Evolutionary conservation across 2,329 filamentous ascomycete species (phyloP).

Genomic region (Celoporthe dispersa): DNA sequence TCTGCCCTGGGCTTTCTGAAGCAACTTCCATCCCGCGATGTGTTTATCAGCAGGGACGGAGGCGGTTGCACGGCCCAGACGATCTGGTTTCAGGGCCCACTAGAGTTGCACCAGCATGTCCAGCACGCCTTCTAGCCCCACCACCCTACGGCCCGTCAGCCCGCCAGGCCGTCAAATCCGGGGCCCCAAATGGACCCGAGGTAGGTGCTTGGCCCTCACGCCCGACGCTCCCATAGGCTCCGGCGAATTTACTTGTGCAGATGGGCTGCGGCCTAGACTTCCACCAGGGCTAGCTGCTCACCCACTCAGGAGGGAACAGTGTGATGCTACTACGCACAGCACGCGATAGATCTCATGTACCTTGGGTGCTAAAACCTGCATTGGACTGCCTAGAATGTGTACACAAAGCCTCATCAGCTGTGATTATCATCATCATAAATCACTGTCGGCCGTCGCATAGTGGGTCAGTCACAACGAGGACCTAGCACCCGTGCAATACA

Average conservation of each 20-base stretch:
- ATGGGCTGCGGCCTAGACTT: conserved; percentile 1
- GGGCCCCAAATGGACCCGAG: not conserved
- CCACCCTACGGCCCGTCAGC: conserved; percentile 27
- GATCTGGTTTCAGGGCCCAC: conserved; percentile 24
- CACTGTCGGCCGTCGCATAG: not conserved
- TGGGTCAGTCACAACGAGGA: not conserved
- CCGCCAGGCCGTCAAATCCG: conserved; percentile 23
- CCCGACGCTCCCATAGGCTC: not conserved
- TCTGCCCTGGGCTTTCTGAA: not conserved
- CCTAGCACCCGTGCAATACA: not conserved
- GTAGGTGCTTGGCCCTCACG: not conserved
- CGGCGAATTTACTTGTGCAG: not conserved
- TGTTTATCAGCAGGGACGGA: conserved; percentile 1
- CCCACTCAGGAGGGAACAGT: not conserved
- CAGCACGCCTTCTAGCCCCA: conserved; percentile 20
- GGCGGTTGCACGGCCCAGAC: conserved; percentile 25
- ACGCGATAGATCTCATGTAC: not conserved
- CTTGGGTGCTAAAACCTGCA: not conserved
- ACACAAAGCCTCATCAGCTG: not conserved
- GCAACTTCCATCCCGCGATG: not conserved
- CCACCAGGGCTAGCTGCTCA: not conserved
- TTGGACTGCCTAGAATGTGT: not conserved
- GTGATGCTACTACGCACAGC: not conserved
- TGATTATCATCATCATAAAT: not conserved
- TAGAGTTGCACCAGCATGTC: not conserved